phyloP scores from a whole-genome alignment of 2,329 filamentous ascomycete species.

The Mariannaea elegans region DNA sequence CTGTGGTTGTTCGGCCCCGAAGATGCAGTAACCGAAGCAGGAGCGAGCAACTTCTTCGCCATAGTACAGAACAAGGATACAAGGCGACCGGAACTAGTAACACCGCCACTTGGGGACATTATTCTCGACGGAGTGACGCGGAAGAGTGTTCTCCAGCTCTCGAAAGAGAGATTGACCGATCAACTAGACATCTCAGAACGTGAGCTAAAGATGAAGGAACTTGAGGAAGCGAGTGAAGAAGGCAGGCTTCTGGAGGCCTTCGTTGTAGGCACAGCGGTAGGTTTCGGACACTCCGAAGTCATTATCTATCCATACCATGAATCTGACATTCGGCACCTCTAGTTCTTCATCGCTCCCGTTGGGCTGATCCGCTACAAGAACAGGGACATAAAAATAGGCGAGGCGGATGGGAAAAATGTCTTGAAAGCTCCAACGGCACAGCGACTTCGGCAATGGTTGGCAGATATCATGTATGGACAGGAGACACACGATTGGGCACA shows the following conservation, averaged over 20 bases:
- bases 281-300: too few relatives aligned
- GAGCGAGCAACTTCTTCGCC: conserved; percentile 75
- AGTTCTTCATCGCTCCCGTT: too few relatives aligned
- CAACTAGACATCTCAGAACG: conserved; percentile 68
- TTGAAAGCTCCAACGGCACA: too few relatives aligned
- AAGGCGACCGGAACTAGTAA: conserved; percentile 66
- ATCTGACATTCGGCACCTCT: too few relatives aligned
- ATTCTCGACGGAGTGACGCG: conserved; percentile 74
- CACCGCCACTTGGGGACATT: conserved; percentile 68
- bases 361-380: too few relatives aligned
- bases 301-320: too few relatives aligned
- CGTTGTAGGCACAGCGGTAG: conserved; percentile 69
- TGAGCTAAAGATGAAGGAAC: conserved; percentile 68
- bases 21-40: conserved; percentile 37
- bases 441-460: too few relatives aligned
- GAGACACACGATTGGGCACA: too few relatives aligned
- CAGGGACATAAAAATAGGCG: too few relatives aligned
- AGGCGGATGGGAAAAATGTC: too few relatives aligned
- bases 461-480: too few relatives aligned
- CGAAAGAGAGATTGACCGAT: conserved; percentile 55
- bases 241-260: conserved; percentile 72
- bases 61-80: conserved; percentile 60
- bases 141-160: conserved; percentile 69
- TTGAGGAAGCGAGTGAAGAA: conserved; percentile 64
- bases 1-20: conserved; percentile 73